Evolutionary conservation across 1,284 basidiomycete species (phyloP).

Genomic region (Sparassis latifolia): DNA sequence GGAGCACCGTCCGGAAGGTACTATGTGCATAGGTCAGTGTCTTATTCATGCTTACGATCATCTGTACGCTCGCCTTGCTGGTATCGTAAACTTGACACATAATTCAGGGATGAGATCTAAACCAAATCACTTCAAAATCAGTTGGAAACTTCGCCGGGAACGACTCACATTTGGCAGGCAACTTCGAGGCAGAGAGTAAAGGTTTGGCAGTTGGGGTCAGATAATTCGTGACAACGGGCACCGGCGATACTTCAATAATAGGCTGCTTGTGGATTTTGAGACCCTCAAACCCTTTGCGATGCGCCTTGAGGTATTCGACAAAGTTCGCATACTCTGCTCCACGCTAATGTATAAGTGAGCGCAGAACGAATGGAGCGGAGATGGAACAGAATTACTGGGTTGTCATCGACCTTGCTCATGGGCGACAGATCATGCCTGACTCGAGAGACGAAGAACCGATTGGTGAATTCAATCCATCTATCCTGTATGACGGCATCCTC

Average conservation of each 20-base stretch:
- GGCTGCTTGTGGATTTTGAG: constrained; percentile 61
- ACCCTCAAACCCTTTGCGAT: constrained; percentile 53
- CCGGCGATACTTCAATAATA: constrained; percentile 57
- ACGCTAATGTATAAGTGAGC: constrained; percentile 34
- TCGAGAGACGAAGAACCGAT: constrained; percentile 50
- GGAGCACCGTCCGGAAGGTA: constrained; percentile 54
- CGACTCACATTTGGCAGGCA: constrained; percentile 48
- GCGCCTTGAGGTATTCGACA: constrained; percentile 57
- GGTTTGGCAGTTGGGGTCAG: constrained; percentile 41
- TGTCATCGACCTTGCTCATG: constrained; percentile 60
- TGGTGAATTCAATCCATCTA: constrained; percentile 68
- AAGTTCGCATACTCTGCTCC: constrained; percentile 51
- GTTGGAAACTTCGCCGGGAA: constrained; percentile 3
- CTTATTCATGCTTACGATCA: not conserved
- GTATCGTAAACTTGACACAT: constrained; percentile 62
- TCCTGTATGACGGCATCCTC: constrained; percentile 68
- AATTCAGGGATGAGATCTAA: constrained; percentile 75
- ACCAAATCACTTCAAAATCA: not conserved
- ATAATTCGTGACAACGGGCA: constrained; percentile 46
- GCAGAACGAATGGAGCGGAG: constrained; percentile 10
- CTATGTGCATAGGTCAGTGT: constrained; percentile 28
- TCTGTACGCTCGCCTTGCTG: constrained; percentile 50
- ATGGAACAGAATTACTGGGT: constrained; percentile 40
- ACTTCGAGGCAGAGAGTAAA: constrained; percentile 30
- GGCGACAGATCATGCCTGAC: constrained; percentile 65